Conservation (phyloP, 495 filamentous ascomycete genomes). For the Aspergillus funiculosus region DNA sequence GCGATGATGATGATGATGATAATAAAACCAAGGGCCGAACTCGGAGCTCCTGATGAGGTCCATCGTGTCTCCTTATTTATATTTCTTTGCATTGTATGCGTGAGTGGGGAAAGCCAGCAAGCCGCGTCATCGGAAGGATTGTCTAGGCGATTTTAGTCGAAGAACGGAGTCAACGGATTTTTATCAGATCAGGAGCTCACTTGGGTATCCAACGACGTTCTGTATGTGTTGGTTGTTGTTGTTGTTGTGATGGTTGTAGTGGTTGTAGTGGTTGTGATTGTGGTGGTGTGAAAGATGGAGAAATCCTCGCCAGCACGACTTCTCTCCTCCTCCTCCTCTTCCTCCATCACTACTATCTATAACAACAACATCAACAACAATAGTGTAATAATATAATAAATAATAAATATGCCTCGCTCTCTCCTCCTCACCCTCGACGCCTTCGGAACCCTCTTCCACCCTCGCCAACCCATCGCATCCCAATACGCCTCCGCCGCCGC, state of each 20-base stretch:
- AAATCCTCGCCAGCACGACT: background rate
- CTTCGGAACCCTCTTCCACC: constrained; percentile 69
- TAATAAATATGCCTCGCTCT: constrained; percentile 9
- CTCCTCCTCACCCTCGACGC: constrained; percentile 69
- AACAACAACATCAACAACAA: background rate
- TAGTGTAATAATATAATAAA: background rate
- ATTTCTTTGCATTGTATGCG: background rate
- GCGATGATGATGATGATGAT: no score
- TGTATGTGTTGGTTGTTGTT: no score
- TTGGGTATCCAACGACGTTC: no score
- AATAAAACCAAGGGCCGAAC: no score
- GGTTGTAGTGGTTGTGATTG: no score
- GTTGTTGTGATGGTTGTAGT: no score
- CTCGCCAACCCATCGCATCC: constrained; percentile 50
- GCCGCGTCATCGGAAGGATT: constrained; percentile 5
- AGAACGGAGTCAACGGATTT: no score
- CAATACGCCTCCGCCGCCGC: constrained; percentile 60
- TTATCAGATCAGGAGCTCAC: no score
- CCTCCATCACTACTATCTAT: background rate
- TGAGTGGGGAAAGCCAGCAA: background rate
- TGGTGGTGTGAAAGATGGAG: no score
- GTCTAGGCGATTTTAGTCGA: constrained; percentile 2
- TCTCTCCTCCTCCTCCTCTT: background rate
- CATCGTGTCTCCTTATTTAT: background rate
- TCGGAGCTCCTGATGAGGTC: background rate